Evolutionary conservation across 192 early-diverging fungal species (phyloP).

Genomic region (Diversispora epigaea): DNA sequence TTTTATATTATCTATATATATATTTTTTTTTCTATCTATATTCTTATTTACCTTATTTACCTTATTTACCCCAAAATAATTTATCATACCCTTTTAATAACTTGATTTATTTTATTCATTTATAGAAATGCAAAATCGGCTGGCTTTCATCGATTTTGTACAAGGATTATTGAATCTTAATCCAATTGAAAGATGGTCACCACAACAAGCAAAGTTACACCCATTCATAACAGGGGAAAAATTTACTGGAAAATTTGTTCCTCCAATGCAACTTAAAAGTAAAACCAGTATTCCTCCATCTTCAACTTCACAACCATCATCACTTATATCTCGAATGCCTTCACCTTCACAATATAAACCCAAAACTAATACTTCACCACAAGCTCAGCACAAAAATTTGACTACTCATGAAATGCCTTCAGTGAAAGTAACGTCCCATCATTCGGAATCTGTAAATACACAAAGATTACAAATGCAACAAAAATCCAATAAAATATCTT

Average conservation of each 20-base stretch:
- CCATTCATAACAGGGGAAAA: conserved; percentile 93
- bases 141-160: conserved; percentile 89
- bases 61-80: no score
- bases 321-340: conserved; percentile 10
- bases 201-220: conserved; percentile 89
- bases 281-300: neutral
- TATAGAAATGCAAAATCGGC: conserved; percentile 69
- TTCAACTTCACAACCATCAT: conserved; percentile 10
- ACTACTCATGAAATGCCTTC: conserved; percentile 1
- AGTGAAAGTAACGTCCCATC: neutral
- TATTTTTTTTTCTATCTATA: neutral
- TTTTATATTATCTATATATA: neutral
- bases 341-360: conserved; percentile 25
- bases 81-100: no score
- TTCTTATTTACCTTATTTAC: no score
- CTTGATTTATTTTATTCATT: neutral
- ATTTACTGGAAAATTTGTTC: conserved; percentile 69
- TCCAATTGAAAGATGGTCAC: conserved; percentile 91
- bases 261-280: conserved; percentile 44
- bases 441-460: neutral
- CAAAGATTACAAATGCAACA: conserved; percentile 4
- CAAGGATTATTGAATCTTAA: conserved; percentile 87
- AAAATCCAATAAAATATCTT: neutral
- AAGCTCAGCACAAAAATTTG: neutral
- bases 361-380: conserved; percentile 13